phyloP scores from a whole-genome alignment of 2,329 filamentous ascomycete genomes.

The Phialemonium atrogriseum region DNA sequence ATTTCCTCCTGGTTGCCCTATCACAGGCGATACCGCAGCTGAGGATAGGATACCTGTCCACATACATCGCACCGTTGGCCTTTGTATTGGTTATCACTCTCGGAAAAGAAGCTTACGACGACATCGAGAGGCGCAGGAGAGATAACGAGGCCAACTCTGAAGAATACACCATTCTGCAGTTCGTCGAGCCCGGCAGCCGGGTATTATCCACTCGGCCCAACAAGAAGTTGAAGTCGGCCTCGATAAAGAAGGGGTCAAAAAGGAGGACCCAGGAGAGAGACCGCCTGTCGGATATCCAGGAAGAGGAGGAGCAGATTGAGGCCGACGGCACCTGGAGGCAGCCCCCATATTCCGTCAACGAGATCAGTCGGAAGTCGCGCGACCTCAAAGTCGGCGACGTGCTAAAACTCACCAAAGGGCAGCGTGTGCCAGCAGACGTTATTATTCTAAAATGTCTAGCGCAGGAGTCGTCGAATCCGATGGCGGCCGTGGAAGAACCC shows the following conservation, averaged over 20 bases:
- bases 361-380: constrained; percentile 72
- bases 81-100: constrained; percentile 90
- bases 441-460: constrained; percentile 72
- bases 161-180: constrained; percentile 68
- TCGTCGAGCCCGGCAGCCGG: constrained; percentile 45
- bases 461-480: constrained; percentile 19
- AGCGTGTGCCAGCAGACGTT: constrained; percentile 89
- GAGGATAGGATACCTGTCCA: constrained; percentile 88
- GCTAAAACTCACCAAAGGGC: constrained; percentile 85
- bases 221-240: constrained; percentile 38
- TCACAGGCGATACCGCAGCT: constrained; percentile 87
- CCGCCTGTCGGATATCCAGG: constrained; percentile 56
- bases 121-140: constrained; percentile 75
- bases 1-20: constrained; percentile 89
- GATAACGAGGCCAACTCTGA: constrained; percentile 95
- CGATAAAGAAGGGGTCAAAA: constrained; percentile 28
- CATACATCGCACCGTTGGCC: constrained; percentile 84
- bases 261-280: constrained; percentile 25
- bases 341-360: constrained; percentile 46
- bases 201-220: constrained; percentile 25
- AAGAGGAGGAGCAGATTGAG: constrained; percentile 54
- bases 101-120: constrained; percentile 92
- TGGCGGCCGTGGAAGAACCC: constrained; percentile 20
- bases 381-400: constrained; percentile 93
- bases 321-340: constrained; percentile 25